Percentiles rank a stretch among this genome's conserved stretches.
phyloP scores from a whole-genome alignment of 139 green algal species.

The Chlorella vulgaris region DNA sequence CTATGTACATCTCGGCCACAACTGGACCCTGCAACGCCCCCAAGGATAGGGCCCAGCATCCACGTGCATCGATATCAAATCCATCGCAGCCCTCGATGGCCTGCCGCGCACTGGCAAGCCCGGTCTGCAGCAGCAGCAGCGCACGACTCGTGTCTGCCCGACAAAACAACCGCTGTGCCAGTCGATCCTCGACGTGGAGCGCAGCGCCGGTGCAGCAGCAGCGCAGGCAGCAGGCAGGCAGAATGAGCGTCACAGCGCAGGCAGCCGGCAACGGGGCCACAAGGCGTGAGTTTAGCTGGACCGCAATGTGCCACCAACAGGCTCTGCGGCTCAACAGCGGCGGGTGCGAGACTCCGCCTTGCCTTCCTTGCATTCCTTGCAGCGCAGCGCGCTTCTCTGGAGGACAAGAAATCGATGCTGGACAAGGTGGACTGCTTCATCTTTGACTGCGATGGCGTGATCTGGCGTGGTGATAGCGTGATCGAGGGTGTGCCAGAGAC shows the following conservation, averaged over 20 bases:
- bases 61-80: too few species aligned
- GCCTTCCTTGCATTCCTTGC: background rate
- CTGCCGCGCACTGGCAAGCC: background rate
- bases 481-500: slow-evolving; percentile 98
- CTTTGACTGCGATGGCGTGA: slow-evolving; percentile 99
- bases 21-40: too few species aligned
- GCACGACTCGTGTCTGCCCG: too few species aligned
- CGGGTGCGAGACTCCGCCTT: background rate
- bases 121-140: background rate
- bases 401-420: slow-evolving; percentile 82
- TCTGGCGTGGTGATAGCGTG: slow-evolving; percentile 96
- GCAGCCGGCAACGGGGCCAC: background rate
- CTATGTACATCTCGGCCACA: too few species aligned
- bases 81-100: too few species aligned
- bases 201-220: background rate
- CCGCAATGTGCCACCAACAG: background rate
- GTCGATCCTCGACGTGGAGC: background rate
- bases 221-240: background rate
- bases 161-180: background rate
- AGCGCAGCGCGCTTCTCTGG: slow-evolving; percentile 57
- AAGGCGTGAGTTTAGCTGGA: slow-evolving; percentile 3
- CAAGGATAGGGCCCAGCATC: too few species aligned
- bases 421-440: slow-evolving; percentile 97
- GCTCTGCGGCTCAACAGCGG: background rate
- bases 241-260: background rate